A percentile compares a stretch with the other conserved stretches of the same genome.
phyloP scores from a whole-genome alignment of 345 rosid genomes.

The Citrus unshiu region DNA sequence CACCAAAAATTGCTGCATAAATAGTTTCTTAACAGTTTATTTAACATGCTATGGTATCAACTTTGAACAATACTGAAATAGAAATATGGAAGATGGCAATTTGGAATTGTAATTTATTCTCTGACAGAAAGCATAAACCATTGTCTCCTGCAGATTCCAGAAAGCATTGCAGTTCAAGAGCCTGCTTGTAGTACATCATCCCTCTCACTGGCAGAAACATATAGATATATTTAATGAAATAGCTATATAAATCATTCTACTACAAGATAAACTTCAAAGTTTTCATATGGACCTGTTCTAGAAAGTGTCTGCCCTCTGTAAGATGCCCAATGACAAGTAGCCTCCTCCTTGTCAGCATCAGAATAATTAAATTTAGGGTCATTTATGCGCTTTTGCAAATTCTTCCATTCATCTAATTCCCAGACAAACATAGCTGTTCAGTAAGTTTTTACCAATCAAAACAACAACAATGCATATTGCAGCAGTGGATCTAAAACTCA shows the following conservation, averaged over 20 bases:
- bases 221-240: not conserved
- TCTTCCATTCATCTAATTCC: constrained; percentile 83
- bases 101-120: not conserved
- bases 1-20: constrained; percentile 37
- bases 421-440: constrained; percentile 14
- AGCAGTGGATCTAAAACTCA: constrained; percentile 27
- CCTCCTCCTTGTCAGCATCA: constrained; percentile 36
- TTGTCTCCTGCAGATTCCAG: constrained; percentile 62
- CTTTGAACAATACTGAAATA: not conserved
- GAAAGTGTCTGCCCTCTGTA: constrained; percentile 96
- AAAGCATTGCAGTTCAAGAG: constrained; percentile 72
- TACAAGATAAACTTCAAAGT: not conserved
- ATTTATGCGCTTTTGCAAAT: constrained; percentile 53
- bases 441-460: constrained; percentile 13
- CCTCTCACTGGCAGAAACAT: constrained; percentile 71
- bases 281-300: constrained; percentile 63
- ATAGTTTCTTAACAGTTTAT: constrained; percentile 1
- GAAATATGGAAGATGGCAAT: constrained; percentile 1
- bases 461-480: constrained; percentile 9
- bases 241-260: constrained; percentile 4
- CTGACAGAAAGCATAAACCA: constrained; percentile 44
- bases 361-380: constrained; percentile 21
- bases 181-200: constrained; percentile 89
- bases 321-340: constrained; percentile 76
- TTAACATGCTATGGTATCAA: constrained; percentile 8